phyloP scores from a whole-genome alignment of 345 rosid species.

The Cardamine chenopodiifolia region DNA sequence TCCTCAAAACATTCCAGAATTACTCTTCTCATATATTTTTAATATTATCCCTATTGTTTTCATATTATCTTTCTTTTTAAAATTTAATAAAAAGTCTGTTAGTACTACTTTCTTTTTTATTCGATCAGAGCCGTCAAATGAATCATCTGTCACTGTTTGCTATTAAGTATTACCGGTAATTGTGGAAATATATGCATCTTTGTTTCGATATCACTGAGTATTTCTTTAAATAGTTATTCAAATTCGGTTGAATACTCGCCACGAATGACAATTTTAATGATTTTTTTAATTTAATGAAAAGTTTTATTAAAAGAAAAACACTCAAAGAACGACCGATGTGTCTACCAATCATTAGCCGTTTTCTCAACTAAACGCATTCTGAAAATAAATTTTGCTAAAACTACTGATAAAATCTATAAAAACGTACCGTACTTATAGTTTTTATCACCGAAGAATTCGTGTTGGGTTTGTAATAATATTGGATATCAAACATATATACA shows the following conservation, averaged over 20 bases:
- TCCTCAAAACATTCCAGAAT: constrained; percentile 22
- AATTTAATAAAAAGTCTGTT: not conserved
- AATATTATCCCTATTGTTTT: not conserved
- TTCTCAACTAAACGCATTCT: not conserved
- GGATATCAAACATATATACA: not conserved
- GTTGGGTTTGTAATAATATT: not conserved
- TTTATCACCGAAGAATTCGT: not conserved
- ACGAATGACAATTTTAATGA: not conserved
- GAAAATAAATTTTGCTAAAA: not conserved
- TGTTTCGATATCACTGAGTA: not conserved
- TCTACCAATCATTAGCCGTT: constrained; percentile 32
- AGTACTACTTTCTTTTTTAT: constrained; percentile 15
- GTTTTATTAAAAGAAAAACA: not conserved
- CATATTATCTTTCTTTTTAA: not conserved
- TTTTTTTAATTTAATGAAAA: not conserved
- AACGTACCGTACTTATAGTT: not conserved
- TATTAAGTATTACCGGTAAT: constrained; percentile 34
- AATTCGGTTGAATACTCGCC: not conserved
- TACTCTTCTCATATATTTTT: constrained; percentile 12
- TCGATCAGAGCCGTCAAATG: constrained; percentile 41
- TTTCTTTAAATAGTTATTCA: not conserved
- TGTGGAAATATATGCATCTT: constrained; percentile 29
- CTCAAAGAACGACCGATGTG: not conserved
- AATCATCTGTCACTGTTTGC: constrained; percentile 20
- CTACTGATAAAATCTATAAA: not conserved